phyloP scores from a whole-genome alignment of 2,329 filamentous ascomycete species.

The Diplodia mutila region DNA sequence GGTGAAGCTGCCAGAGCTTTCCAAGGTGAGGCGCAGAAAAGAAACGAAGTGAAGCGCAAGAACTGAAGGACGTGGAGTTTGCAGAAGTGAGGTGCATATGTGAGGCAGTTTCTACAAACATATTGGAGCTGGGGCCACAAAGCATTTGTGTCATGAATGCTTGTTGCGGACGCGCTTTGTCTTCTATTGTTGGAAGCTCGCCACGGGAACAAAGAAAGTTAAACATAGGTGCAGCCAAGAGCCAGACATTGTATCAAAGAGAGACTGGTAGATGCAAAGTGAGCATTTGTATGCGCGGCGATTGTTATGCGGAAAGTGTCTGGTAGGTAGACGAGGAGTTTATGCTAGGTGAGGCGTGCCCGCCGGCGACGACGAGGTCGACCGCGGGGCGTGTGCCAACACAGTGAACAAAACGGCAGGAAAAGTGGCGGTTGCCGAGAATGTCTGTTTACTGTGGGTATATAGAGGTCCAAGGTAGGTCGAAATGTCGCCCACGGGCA shows the following conservation, averaged over 20 bases:
- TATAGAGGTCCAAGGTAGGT: background rate
- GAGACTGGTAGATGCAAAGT: background rate
- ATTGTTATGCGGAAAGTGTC: background rate
- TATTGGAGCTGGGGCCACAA: background rate
- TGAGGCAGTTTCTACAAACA: background rate
- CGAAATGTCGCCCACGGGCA: background rate
- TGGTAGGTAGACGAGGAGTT: background rate
- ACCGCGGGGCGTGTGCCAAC: background rate
- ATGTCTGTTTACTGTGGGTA: background rate
- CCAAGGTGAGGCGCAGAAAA: too few species aligned
- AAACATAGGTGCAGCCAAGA: background rate
- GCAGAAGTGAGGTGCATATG: background rate
- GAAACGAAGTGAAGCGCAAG: background rate
- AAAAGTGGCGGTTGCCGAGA: background rate
- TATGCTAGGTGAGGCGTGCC: background rate
- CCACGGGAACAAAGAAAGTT: background rate
- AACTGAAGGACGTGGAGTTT: background rate
- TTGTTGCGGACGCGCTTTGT: background rate
- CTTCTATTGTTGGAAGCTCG: background rate
- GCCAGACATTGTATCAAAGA: background rate
- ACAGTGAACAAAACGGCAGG: background rate
- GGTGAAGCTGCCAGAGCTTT: slow-evolving; percentile 23
- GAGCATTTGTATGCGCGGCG: background rate
- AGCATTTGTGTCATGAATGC: background rate
- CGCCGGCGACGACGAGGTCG: background rate